Evolutionary conservation across 2,329 filamentous ascomycete genomes (phyloP).

Genomic region (Beauveria australis): DNA sequence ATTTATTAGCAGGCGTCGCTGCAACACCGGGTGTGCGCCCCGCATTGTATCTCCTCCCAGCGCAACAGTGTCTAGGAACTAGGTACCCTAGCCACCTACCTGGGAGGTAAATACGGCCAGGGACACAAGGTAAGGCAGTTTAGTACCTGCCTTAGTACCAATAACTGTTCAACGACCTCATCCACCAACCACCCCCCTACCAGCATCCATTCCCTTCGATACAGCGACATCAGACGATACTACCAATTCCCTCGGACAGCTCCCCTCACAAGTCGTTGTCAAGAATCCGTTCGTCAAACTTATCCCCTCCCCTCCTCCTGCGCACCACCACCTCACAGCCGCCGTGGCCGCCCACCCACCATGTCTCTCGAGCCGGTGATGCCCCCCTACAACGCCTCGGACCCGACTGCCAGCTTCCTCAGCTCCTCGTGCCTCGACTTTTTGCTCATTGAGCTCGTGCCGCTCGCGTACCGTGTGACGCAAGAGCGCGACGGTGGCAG

Average conservation of each 20-base stretch:
- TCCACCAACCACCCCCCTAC: background rate
- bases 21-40: background rate
- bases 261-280: background rate
- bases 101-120: background rate
- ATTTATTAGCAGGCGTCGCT: too few species aligned
- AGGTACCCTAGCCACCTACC: too few species aligned
- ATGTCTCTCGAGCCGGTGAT: slow-evolving; percentile 70
- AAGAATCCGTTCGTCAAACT: background rate
- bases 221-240: background rate
- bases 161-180: background rate
- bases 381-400: slow-evolving; percentile 61
- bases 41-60: background rate
- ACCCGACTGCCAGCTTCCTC: slow-evolving; percentile 69
- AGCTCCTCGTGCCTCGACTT: slow-evolving; percentile 85
- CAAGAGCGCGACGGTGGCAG: slow-evolving; percentile 55
- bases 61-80: background rate
- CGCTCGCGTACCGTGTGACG: slow-evolving; percentile 81
- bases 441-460: slow-evolving; percentile 91
- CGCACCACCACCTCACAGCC: background rate
- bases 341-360: background rate
- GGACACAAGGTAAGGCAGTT: too few species aligned
- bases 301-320: too few species aligned
- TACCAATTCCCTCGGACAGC: background rate
- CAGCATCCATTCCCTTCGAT: background rate
- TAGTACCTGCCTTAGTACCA: too few species aligned